These are phyloP conservation scores for Phytophthora sp. DNA, from an alignment of 352 stramenopile species.

Conservation along the genomic window DNA sequence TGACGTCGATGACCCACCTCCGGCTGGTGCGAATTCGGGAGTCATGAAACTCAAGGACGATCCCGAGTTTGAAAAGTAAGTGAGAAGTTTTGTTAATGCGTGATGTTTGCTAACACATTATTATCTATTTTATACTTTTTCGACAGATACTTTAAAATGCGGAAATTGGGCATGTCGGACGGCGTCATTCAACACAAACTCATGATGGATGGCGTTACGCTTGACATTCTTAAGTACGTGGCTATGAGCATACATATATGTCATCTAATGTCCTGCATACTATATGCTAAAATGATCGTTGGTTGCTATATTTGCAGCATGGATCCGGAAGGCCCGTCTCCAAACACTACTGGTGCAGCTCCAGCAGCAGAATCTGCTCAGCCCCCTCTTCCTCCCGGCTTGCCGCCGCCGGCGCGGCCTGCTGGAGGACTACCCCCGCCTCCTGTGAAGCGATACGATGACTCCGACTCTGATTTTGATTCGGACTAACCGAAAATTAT, in stretches of 20 bases:
- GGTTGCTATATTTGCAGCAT: constrained; percentile 49
- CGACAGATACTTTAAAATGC: constrained; percentile 85
- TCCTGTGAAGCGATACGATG: constrained; percentile 46
- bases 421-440: constrained; percentile 50
- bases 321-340: constrained; percentile 79
- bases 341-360: constrained; percentile 49
- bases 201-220: constrained; percentile 73
- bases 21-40: constrained; percentile 21
- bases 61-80: constrained; percentile 73
- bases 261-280: too few relatives aligned
- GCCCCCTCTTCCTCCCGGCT: constrained; percentile 42
- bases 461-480: constrained; percentile 66
- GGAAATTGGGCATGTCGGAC: constrained; percentile 81
- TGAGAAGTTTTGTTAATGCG: background rate
- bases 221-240: constrained; percentile 78
- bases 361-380: constrained; percentile 10
- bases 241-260: too few relatives aligned
- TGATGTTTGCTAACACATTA: constrained; percentile 1
- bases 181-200: constrained; percentile 84
- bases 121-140: constrained; percentile 8
- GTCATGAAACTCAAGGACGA: constrained; percentile 87
- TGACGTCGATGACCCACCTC: constrained; percentile 38
- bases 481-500: constrained; percentile 42
- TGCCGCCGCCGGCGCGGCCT: constrained; percentile 39
- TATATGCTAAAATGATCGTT: too few relatives aligned